Evolutionary conservation across 2,329 filamentous ascomycete species (phyloP).

Genomic region (Penicillium sp.): DNA sequence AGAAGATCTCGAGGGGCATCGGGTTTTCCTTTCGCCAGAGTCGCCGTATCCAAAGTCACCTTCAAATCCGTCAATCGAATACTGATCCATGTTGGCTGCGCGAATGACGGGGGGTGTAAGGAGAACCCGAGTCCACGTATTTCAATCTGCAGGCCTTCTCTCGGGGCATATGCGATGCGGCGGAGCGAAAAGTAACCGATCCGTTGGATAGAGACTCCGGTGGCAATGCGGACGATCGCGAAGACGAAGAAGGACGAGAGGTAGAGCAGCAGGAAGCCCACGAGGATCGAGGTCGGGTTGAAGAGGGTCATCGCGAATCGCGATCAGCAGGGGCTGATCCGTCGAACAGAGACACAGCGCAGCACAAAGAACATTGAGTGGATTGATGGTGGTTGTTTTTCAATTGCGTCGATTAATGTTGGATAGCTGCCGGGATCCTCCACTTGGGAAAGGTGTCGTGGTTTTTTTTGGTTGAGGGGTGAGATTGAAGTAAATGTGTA

Average conservation of each 20-base stretch:
- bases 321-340: slow-evolving; percentile 36
- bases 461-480: neutral
- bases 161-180: slow-evolving; percentile 84
- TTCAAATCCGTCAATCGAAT: slow-evolving; percentile 82
- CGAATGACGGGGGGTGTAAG: slow-evolving; percentile 90
- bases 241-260: slow-evolving; percentile 91
- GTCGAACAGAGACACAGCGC: slow-evolving; percentile 18
- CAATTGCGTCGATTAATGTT: slow-evolving; percentile 11
- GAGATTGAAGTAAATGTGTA: neutral
- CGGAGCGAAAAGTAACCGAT: slow-evolving; percentile 90
- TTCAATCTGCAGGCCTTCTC: slow-evolving; percentile 85
- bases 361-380: slow-evolving; percentile 21
- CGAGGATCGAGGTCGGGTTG: slow-evolving; percentile 78
- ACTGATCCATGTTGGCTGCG: slow-evolving; percentile 94
- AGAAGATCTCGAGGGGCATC: slow-evolving; percentile 18
- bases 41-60: slow-evolving; percentile 75
- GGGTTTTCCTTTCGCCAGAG: slow-evolving; percentile 46
- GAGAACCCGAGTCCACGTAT: slow-evolving; percentile 85
- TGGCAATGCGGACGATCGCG: slow-evolving; percentile 86
- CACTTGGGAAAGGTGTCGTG: neutral
- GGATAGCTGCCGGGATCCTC: neutral
- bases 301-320: slow-evolving; percentile 47
- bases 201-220: slow-evolving; percentile 92
- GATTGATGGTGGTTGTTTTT: neutral
- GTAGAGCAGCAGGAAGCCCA: slow-evolving; percentile 81